phyloP scores from a whole-genome alignment of 73 alveolate species.

The Tetrahymena borealis region DNA sequence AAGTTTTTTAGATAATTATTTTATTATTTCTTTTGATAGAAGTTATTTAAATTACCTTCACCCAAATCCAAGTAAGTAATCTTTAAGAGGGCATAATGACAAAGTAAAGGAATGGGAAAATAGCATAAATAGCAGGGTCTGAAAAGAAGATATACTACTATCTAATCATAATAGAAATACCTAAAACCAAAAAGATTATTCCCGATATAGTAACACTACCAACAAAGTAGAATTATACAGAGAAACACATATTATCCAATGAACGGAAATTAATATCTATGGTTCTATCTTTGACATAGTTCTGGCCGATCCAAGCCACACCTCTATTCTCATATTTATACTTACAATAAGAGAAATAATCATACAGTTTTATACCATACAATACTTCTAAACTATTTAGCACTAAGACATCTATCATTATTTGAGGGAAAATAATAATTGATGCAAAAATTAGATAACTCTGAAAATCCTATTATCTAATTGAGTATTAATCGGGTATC shows the following conservation, averaged over 20 bases:
- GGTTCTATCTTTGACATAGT: neutral
- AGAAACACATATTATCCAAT: neutral
- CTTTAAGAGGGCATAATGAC: neutral
- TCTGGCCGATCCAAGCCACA: neutral
- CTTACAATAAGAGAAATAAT: neutral
- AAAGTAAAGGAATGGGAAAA: neutral
- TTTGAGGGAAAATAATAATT: neutral
- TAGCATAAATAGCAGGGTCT: neutral
- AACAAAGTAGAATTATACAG: neutral
- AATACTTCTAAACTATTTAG: neutral
- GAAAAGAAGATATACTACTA: neutral
- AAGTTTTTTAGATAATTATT: neutral
- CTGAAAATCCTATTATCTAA: neutral
- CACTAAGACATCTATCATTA: neutral
- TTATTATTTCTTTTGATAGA: no score
- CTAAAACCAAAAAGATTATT: neutral
- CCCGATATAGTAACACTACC: neutral
- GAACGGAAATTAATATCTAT: neutral
- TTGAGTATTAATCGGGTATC: neutral
- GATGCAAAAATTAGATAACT: neutral
- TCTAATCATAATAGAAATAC: neutral
- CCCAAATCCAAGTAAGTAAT: neutral
- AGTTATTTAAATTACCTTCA: neutral
- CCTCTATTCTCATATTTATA: neutral
- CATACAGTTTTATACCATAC: neutral